These are phyloP conservation scores for Ceriops decandra DNA, from an alignment of 345 rosid species.

Conservation along the genomic window DNA sequence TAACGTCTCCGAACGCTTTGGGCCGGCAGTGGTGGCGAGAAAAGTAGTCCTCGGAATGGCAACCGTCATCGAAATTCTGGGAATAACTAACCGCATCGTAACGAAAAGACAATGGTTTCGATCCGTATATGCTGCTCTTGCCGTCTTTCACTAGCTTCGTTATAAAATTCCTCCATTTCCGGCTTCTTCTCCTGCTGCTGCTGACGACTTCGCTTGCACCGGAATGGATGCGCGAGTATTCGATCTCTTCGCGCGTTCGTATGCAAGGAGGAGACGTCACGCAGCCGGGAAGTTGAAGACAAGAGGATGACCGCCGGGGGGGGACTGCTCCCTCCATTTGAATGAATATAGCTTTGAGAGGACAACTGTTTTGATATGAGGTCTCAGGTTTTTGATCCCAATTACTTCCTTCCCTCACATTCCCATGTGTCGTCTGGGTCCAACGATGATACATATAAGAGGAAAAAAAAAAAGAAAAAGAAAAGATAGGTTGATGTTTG, in stretches of 20 bases:
- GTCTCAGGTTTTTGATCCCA: neutral
- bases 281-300: slow-evolving; percentile 31
- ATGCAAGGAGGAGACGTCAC: slow-evolving; percentile 49
- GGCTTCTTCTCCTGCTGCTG: slow-evolving; percentile 16
- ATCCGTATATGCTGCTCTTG: slow-evolving; percentile 33
- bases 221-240: slow-evolving; percentile 41
- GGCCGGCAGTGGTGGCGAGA: neutral
- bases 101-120: slow-evolving; percentile 55
- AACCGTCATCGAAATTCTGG: slow-evolving; percentile 73
- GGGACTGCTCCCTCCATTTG: slow-evolving; percentile 34
- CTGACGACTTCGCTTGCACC: neutral
- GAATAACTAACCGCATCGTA: slow-evolving; percentile 78
- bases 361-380: neutral
- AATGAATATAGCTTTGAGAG: slow-evolving; percentile 4
- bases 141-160: slow-evolving; percentile 42
- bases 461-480: too few species aligned
- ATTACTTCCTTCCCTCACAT: too few species aligned
- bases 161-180: slow-evolving; percentile 46
- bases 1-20: slow-evolving; percentile 16
- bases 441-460: too few species aligned
- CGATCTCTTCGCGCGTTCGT: slow-evolving; percentile 39
- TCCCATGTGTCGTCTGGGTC: too few species aligned
- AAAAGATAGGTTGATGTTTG: too few species aligned
- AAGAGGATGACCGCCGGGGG: slow-evolving; percentile 23
- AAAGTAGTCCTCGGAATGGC: slow-evolving; percentile 5